Evolutionary conservation across 108 stramenopile genomes (phyloP).

Genomic region (Cylindrotheca fusiformis): DNA sequence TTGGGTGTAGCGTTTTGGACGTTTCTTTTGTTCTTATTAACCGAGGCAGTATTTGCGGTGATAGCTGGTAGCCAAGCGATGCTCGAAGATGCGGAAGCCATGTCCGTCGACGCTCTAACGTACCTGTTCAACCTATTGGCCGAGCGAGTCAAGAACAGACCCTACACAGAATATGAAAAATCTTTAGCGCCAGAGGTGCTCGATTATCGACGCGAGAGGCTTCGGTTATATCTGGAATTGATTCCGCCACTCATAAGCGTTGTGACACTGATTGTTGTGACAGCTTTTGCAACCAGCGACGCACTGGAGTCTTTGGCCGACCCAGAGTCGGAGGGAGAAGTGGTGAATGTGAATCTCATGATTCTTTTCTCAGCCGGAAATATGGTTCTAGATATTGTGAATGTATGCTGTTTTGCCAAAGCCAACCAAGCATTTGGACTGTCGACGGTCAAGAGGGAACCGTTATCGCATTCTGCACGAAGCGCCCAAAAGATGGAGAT

Average conservation of each 20-base stretch:
- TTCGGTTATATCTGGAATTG: constrained; percentile 54
- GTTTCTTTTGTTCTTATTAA: constrained; percentile 37
- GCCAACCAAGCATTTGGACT: constrained; percentile 39
- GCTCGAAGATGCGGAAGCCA: constrained; percentile 25
- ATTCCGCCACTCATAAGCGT: constrained; percentile 68
- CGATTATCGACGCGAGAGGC: constrained; percentile 19
- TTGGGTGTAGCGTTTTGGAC: constrained; percentile 42
- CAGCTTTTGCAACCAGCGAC: constrained; percentile 20
- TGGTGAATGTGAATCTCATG: constrained; percentile 57
- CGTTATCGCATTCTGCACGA: not conserved
- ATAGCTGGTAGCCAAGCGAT: constrained; percentile 29
- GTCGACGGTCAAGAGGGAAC: constrained; percentile 3
- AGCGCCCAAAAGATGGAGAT: not conserved
- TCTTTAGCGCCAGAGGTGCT: not conserved
- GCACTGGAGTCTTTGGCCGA: constrained; percentile 23
- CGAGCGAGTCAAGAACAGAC: constrained; percentile 52
- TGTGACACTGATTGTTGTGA: constrained; percentile 55
- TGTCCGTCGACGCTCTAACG: constrained; percentile 64
- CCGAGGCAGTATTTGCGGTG: constrained; percentile 48
- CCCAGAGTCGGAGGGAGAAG: constrained; percentile 20
- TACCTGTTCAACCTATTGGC: constrained; percentile 70
- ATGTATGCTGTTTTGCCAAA: constrained; percentile 67
- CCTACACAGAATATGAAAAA: constrained; percentile 2
- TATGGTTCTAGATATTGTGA: constrained; percentile 63
- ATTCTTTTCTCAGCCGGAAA: constrained; percentile 61